Evolutionary conservation across 2,329 filamentous ascomycete species (phyloP).

Genomic region (Stemphylium vesicarium): DNA sequence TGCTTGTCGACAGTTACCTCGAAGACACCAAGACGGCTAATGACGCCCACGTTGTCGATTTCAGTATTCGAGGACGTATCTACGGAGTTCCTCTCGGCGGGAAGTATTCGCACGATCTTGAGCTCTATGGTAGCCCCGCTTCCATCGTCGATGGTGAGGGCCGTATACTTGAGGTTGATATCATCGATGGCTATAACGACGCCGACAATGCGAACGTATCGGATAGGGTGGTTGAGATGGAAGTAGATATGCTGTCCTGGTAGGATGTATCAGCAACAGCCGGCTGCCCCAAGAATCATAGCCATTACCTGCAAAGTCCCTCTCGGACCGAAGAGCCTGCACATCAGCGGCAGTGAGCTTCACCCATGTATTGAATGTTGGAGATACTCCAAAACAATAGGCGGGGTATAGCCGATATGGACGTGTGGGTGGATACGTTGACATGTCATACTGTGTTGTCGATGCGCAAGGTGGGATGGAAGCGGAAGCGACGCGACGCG

Average conservation of each 20-base stretch:
- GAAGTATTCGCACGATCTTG: conserved; percentile 53
- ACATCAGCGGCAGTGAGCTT: conserved; percentile 64
- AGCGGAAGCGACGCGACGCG: conserved; percentile 24
- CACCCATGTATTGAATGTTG: conserved; percentile 69
- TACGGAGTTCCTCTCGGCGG: conserved; percentile 31
- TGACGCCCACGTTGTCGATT: conserved; percentile 50
- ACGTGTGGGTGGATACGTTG: conserved; percentile 28
- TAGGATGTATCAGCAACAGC: not conserved
- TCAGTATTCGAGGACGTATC: conserved; percentile 44
- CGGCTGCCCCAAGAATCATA: not conserved
- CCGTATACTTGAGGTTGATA: conserved; percentile 47
- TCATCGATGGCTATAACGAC: conserved; percentile 54
- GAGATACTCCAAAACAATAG: conserved; percentile 65
- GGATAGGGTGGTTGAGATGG: conserved; percentile 61
- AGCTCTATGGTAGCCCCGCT: conserved; percentile 65
- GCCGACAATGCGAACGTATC: conserved; percentile 55
- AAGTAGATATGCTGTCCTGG: conserved; percentile 63
- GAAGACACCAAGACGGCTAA: conserved; percentile 48
- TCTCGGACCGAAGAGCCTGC: conserved; percentile 56
- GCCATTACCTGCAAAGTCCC: conserved; percentile 58
- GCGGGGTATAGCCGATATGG: conserved; percentile 59
- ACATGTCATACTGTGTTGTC: conserved; percentile 41
- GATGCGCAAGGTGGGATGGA: conserved; percentile 15
- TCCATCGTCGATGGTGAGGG: conserved; percentile 66
- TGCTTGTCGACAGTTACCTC: conserved; percentile 46